A percentile compares a stretch with the other conserved stretches of the same genome.
Conservation (phyloP, 2,329 filamentous ascomycete genomes). For the Sphaerostilbella broomeana region DNA sequence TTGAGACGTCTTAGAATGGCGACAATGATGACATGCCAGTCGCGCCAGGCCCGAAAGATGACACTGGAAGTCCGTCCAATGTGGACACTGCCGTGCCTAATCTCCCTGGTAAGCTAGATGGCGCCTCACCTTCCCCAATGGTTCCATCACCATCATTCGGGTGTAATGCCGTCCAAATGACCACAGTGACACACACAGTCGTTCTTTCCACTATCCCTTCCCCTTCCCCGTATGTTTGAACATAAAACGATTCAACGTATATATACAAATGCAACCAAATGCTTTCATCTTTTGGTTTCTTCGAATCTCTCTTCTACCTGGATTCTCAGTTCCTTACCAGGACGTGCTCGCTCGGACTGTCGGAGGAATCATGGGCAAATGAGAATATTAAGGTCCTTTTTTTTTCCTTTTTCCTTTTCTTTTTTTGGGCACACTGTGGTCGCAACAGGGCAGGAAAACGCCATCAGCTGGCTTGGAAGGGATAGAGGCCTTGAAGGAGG, state of each 20-base stretch:
- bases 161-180: constrained; percentile 2
- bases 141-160: neutral
- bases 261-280: constrained; percentile 7
- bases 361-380: neutral
- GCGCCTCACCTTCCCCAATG: neutral
- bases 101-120: constrained; percentile 1
- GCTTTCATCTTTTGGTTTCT: neutral
- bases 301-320: neutral
- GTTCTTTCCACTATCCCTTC: neutral
- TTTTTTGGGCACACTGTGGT: constrained; percentile 7
- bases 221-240: constrained; percentile 7
- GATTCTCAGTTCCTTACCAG: constrained; percentile 2
- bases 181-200: constrained; percentile 6
- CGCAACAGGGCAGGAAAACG: too few relatives aligned
- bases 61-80: neutral
- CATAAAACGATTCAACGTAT: constrained; percentile 12
- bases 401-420: constrained; percentile 1
- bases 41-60: constrained; percentile 1
- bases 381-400: constrained; percentile 2
- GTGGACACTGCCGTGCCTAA: neutral
- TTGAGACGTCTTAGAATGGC: constrained; percentile 27
- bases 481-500: neutral
- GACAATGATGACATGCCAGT: constrained; percentile 6
- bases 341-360: neutral
- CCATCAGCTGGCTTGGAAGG: too few relatives aligned